Conservation (phyloP, 495 filamentous ascomycete species). For the Penicillium coffeae region DNA sequence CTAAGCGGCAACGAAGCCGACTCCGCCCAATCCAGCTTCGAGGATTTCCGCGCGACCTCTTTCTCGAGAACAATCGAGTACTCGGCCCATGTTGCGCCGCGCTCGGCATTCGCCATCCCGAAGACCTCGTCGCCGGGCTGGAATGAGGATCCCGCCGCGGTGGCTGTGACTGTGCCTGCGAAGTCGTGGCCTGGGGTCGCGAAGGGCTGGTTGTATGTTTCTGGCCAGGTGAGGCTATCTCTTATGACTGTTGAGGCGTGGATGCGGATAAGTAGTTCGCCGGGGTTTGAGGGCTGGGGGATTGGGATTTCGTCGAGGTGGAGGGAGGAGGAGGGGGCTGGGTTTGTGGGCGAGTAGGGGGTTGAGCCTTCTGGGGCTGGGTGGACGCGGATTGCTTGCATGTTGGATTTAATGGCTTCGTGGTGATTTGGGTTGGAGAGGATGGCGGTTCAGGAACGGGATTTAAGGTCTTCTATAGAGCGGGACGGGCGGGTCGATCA, state of each 20-base stretch:
- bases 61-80: slow-evolving; percentile 12
- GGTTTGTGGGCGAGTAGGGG: slow-evolving; percentile 30
- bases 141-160: slow-evolving; percentile 10
- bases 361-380: slow-evolving; percentile 14
- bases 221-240: slow-evolving; percentile 33
- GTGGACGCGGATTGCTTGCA: slow-evolving; percentile 39
- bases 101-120: slow-evolving; percentile 26
- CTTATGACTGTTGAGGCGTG: slow-evolving; percentile 30
- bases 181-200: slow-evolving; percentile 43
- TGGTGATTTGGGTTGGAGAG: not conserved
- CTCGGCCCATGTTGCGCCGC: slow-evolving; percentile 8
- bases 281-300: slow-evolving; percentile 15
- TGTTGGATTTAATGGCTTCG: too few species aligned
- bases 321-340: slow-evolving; percentile 29
- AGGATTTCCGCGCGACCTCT: slow-evolving; percentile 28
- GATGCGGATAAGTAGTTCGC: slow-evolving; percentile 25
- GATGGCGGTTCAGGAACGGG: not conserved
- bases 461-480: not conserved
- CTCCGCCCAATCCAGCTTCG: slow-evolving; percentile 12
- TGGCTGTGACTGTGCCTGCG: slow-evolving; percentile 32
- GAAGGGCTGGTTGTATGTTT: slow-evolving; percentile 24
- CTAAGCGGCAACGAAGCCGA: slow-evolving; percentile 33
- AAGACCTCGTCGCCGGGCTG: slow-evolving; percentile 32
- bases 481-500: not conserved
- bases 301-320: slow-evolving; percentile 29